Conservation (phyloP, 257 asterid species). For the Paulownia fortunei region DNA sequence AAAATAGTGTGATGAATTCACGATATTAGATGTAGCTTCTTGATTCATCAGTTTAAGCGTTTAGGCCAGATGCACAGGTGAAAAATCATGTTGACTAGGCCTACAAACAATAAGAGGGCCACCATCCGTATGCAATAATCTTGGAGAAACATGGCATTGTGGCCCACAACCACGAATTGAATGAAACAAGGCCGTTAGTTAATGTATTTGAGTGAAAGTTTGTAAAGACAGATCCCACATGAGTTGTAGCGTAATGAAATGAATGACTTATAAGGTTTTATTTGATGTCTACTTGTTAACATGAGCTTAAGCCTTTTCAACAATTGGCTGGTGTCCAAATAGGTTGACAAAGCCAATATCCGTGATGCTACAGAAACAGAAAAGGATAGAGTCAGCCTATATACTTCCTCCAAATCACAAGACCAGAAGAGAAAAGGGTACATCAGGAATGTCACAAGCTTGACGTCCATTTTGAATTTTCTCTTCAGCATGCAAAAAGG, state of each 20-base stretch:
- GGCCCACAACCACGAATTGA: neutral
- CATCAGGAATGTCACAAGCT: too few relatives aligned
- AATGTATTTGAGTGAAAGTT: neutral
- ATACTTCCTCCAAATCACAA: too few relatives aligned
- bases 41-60: neutral
- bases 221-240: neutral
- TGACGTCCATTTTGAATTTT: too few relatives aligned
- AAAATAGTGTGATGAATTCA: too few relatives aligned
- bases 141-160: neutral
- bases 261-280: neutral
- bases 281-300: neutral
- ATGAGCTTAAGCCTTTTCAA: neutral
- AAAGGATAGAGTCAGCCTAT: neutral
- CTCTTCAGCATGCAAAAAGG: too few relatives aligned
- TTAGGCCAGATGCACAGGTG: neutral
- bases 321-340: neutral
- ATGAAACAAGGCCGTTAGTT: neutral
- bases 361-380: neutral
- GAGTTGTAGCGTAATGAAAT: neutral
- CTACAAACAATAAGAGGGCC: neutral
- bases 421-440: too few relatives aligned
- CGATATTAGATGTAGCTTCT: too few relatives aligned
- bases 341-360: neutral
- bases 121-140: neutral
- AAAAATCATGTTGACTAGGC: neutral